Conservation (phyloP, 108 stramenopile species). For the Cyclostephanos invisitatus region DNA sequence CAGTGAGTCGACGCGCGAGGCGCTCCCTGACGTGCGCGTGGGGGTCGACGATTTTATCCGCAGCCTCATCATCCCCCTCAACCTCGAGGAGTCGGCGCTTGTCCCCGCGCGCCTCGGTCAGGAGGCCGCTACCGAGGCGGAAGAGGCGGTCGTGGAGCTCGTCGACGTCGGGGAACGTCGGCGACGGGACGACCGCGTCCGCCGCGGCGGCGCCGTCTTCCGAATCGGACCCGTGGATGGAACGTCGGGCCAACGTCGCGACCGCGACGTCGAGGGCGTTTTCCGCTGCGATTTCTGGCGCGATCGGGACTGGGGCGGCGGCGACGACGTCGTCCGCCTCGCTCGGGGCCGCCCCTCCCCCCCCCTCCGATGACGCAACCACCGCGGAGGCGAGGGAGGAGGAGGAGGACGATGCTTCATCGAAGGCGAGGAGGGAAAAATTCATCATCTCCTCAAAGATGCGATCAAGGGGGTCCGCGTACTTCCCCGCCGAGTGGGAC, state of each 20-base stretch:
- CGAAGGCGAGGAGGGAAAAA: slow-evolving; percentile 13
- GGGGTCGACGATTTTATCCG: slow-evolving; percentile 13
- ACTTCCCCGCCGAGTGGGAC: background rate
- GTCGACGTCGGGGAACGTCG: background rate
- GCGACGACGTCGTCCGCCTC: slow-evolving; percentile 1
- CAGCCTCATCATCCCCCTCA: background rate
- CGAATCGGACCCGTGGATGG: background rate
- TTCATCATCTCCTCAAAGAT: slow-evolving; percentile 19
- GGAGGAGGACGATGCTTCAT: background rate
- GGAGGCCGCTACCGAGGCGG: slow-evolving; percentile 13
- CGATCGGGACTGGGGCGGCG: background rate
- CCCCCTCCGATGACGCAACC: background rate
- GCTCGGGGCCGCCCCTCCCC: background rate
- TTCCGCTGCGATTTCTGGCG: slow-evolving; percentile 22
- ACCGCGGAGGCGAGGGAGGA: background rate
- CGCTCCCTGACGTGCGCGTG: slow-evolving; percentile 24
- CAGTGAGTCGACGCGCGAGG: slow-evolving; percentile 43
- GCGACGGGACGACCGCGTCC: background rate
- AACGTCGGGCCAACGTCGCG: slow-evolving; percentile 6
- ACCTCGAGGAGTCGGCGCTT: slow-evolving; percentile 26
- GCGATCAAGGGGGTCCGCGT: slow-evolving; percentile 1
- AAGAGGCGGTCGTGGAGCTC: slow-evolving; percentile 1
- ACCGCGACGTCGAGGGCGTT: slow-evolving; percentile 27
- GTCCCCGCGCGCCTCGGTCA: background rate
- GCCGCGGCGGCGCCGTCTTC: background rate